Evolutionary conservation across 78 protist species (phyloP).

Genomic region (Anaeramoeba ignava): DNA sequence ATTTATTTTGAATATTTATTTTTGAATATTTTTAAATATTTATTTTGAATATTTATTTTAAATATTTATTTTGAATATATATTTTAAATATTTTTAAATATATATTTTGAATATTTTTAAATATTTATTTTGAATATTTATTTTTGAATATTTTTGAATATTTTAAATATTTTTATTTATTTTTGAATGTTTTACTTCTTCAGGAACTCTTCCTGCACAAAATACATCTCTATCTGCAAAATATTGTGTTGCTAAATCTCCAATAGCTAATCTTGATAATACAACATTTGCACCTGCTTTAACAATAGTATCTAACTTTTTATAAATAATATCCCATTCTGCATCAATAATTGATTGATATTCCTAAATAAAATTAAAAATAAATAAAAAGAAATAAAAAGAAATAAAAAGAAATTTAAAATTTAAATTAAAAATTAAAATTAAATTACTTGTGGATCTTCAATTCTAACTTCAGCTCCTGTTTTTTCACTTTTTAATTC

Average conservation of each 20-base stretch:
- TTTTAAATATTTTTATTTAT: background rate
- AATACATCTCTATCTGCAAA: slow-evolving; percentile 96
- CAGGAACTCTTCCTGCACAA: slow-evolving; percentile 98
- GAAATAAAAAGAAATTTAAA: background rate
- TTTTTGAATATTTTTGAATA: no score
- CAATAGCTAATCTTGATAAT: slow-evolving; percentile 92
- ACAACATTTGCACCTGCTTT: slow-evolving; percentile 85
- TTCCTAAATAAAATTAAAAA: slow-evolving; percentile 19
- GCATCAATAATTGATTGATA: slow-evolving; percentile 91
- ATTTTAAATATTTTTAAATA: background rate
- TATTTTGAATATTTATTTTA: background rate
- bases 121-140: background rate
- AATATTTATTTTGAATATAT: background rate
- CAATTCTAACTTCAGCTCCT: slow-evolving; percentile 90
- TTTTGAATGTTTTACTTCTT: slow-evolving; percentile 23
- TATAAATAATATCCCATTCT: slow-evolving; percentile 94
- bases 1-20: background rate
- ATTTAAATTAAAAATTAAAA: background rate
- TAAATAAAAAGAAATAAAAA: background rate
- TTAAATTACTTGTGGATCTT: slow-evolving; percentile 33
- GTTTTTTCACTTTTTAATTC: slow-evolving; percentile 95
- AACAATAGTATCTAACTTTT: slow-evolving; percentile 83
- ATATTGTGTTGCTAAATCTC: slow-evolving; percentile 99
- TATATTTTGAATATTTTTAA: background rate
- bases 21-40: background rate